Evolutionary conservation across 2,329 filamentous ascomycete genomes (phyloP).

Genomic region (Trichoderma aggressivum): DNA sequence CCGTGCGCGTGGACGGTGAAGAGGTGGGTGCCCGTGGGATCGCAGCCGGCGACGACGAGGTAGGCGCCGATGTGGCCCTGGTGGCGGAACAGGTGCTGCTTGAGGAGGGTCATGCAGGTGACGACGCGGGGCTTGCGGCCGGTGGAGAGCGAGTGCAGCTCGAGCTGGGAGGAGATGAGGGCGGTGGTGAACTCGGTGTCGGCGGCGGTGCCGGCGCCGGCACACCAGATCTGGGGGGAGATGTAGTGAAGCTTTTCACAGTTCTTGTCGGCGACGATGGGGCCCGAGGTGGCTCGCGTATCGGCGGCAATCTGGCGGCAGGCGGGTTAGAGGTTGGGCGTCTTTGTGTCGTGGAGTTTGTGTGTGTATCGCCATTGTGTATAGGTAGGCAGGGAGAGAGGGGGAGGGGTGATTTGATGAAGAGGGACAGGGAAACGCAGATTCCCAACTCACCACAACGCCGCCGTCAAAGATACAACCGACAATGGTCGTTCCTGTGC

Average conservation of each 20-base stretch:
- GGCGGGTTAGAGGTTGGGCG: not conserved
- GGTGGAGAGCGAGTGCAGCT: slow-evolving; percentile 93
- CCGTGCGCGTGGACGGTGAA: slow-evolving; percentile 99
- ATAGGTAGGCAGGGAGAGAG: not conserved
- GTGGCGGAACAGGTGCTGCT: slow-evolving; percentile 98
- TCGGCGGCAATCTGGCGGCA: slow-evolving; percentile 89
- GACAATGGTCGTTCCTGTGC: slow-evolving; percentile 97
- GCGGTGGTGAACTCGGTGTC: slow-evolving; percentile 99
- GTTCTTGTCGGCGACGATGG: slow-evolving; percentile 99
- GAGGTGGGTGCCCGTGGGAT: slow-evolving; percentile 90
- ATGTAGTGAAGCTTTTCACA: slow-evolving; percentile 99
- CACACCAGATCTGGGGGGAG: slow-evolving; percentile 97
- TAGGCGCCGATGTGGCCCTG: slow-evolving; percentile 98
- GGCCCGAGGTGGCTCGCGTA: slow-evolving; percentile 92
- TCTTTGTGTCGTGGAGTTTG: not conserved
- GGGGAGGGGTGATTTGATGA: not conserved
- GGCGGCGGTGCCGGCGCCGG: slow-evolving; percentile 92
- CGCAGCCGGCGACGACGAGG: slow-evolving; percentile 92
- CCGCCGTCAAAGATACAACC: slow-evolving; percentile 95
- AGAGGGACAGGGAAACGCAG: not conserved
- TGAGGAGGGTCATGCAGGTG: slow-evolving; percentile 98
- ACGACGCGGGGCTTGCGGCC: slow-evolving; percentile 96
- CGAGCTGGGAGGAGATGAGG: slow-evolving; percentile 96
- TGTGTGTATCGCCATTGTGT: not conserved
- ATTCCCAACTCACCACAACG: slow-evolving; percentile 68